Evolutionary conservation across 1,284 basidiomycete genomes (phyloP), one percentile per base, ranked within the genome.

Genomic region (Rhodotorula sp.): DNA sequence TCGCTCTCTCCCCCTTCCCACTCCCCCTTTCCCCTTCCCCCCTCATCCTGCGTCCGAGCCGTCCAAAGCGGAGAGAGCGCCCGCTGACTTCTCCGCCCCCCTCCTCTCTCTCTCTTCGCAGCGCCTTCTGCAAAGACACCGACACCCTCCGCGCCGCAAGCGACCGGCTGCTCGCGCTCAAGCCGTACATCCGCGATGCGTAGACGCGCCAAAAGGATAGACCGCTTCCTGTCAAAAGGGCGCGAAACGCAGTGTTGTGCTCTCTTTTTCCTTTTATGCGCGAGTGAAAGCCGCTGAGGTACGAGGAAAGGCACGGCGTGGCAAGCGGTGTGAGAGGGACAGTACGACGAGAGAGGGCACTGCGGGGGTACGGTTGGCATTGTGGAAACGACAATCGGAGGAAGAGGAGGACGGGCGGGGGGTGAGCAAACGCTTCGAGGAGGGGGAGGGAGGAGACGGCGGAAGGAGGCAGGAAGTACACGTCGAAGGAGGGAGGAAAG

Each of bases 111-210:
- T 13, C 39, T 0, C 27, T 32, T 19, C 12, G n/a, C 61, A 75
- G 73, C 81, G 90, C 92, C 3, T 97, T 96, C 85, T 96, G 94
- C 85, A 97, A 97, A 80, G 94, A 97, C 78, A 77, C 88, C 37
- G 91, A 91, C 56, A 93, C 91, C 1, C 85, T 97, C 50, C 87
- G 85, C 76, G 84, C 84, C 53, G 94, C 94, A 29, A 89, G 88
- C 44, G 89, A 92, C 79, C 87, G 91, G 34, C 83, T 97, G 57
- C 86, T 90, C 80, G 84, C 84, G 29, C 84, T 97, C 75, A 88
- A 87, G 78, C 87, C 91, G 71, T 94, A 86, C 82, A 83, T 91
- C 79, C 61, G 64, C 29, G 66, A 64, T 25, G 68, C 67, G 9
- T 70, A 61, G 51, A 46, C 46, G 25, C 32, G 15, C 44, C 15